phyloP scores from a whole-genome alignment of 345 rosid genomes.

The Anacardium occidentale region DNA sequence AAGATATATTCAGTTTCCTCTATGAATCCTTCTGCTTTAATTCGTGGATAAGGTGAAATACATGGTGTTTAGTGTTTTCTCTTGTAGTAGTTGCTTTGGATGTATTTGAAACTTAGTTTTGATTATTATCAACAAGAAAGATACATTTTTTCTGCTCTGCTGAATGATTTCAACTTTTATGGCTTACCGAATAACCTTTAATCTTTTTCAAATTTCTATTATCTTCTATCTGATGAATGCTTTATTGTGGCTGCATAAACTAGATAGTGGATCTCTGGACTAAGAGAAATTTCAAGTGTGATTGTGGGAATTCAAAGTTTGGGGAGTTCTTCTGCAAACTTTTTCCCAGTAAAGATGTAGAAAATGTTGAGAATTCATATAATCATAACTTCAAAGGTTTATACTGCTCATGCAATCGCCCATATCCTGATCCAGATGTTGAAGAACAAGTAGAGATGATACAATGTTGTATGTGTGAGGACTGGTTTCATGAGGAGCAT shows the following conservation, averaged over 20 bases:
- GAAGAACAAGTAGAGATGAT: constrained; percentile 96
- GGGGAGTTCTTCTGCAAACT: constrained; percentile 83
- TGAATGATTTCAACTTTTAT: neutral
- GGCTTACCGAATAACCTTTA: neutral
- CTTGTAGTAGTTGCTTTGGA: neutral
- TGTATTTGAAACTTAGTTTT: neutral
- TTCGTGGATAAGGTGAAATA: neutral
- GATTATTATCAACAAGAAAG: neutral
- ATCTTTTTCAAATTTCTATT: constrained; percentile 18
- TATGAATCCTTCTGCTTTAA: neutral
- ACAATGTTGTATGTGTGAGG: constrained; percentile 94
- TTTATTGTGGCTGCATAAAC: constrained; percentile 4
- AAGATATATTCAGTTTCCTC: neutral
- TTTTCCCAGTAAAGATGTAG: constrained; percentile 64
- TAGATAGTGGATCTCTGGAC: constrained; percentile 95
- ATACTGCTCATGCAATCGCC: constrained; percentile 77
- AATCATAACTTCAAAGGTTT: constrained; percentile 92
- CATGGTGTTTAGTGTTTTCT: neutral
- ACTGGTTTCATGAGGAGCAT: constrained; percentile 99
- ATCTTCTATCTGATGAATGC: neutral
- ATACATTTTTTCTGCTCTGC: neutral
- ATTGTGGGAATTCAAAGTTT: constrained; percentile 96
- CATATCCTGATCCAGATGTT: constrained; percentile 89
- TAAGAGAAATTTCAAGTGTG: constrained; percentile 86
- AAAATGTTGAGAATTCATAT: constrained; percentile 76